These are phyloP conservation scores for Thuidium tamariscinum DNA, from an alignment of 225 moss, liverwort and hornwort genomes.

Conservation along the genomic window DNA sequence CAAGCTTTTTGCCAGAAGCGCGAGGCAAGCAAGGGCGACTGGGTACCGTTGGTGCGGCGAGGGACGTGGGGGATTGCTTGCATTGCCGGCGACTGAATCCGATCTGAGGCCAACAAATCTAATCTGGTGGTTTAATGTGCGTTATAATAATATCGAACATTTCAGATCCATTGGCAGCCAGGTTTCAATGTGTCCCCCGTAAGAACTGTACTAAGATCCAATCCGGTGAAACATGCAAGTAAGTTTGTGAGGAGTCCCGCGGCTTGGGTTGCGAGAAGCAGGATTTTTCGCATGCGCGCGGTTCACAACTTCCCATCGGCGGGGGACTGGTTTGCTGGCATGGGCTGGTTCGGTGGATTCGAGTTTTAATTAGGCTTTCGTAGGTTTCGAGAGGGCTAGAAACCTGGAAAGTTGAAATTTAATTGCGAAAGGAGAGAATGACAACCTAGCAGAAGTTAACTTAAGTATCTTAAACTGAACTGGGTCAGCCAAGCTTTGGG, in stretches of 20 bases:
- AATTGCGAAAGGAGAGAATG: not conserved
- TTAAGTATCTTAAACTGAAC: too few species aligned
- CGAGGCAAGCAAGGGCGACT: not conserved
- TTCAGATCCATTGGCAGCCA: not conserved
- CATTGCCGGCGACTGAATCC: not conserved
- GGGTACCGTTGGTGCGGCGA: not conserved
- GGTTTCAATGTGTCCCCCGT: not conserved
- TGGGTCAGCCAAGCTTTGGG: too few species aligned
- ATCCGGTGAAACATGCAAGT: not conserved
- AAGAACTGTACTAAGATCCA: not conserved
- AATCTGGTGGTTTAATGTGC: not conserved
- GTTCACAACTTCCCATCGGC: not conserved
- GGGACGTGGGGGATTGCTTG: not conserved
- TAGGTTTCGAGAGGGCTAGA: fast-evolving
- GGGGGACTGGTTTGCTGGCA: not conserved
- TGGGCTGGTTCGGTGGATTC: not conserved
- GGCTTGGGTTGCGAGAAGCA: not conserved
- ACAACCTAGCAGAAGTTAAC: too few species aligned
- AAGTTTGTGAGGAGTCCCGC: not conserved
- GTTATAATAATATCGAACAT: not conserved
- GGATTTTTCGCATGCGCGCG: not conserved
- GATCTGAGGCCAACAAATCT: not conserved
- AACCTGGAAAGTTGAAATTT: not conserved
- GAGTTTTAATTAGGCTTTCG: too few species aligned
- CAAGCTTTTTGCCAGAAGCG: not conserved